Evolutionary conservation across 2,329 filamentous ascomycete species (phyloP).

Genomic region (Alternaria ventricosa): DNA sequence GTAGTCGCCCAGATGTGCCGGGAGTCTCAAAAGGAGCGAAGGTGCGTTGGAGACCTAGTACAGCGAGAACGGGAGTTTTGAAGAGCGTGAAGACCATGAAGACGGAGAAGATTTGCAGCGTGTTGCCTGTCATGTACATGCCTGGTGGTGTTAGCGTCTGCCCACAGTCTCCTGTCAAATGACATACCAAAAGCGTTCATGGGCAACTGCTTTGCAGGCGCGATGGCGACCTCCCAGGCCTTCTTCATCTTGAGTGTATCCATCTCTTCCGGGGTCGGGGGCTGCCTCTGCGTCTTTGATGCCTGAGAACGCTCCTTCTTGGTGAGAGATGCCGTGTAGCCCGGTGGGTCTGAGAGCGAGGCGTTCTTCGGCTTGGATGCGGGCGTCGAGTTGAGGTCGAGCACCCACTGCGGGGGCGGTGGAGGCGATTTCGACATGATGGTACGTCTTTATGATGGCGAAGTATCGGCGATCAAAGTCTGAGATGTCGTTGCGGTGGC

Average conservation of each 20-base stretch:
- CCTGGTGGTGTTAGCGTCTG: constrained; percentile 29
- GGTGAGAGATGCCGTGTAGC: constrained; percentile 67
- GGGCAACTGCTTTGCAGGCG: constrained; percentile 88
- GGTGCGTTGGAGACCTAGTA: constrained; percentile 82
- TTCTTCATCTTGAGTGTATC: constrained; percentile 98
- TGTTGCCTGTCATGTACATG: constrained; percentile 99
- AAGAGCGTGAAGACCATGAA: constrained; percentile 99
- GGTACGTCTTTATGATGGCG: neutral
- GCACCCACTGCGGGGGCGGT: constrained; percentile 78
- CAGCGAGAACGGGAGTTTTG: constrained; percentile 89
- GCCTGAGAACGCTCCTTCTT: constrained; percentile 48
- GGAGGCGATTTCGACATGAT: constrained; percentile 38
- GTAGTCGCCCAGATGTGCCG: constrained; percentile 72
- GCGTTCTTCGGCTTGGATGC: constrained; percentile 68
- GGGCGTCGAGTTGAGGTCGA: constrained; percentile 76
- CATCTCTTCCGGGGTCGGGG: constrained; percentile 82
- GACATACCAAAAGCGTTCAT: constrained; percentile 89
- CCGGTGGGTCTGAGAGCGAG: constrained; percentile 82
- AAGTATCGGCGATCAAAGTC: neutral
- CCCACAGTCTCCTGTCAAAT: neutral
- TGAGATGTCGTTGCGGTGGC: neutral
- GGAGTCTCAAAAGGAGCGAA: constrained; percentile 91
- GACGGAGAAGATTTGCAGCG: constrained; percentile 97
- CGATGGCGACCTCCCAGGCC: constrained; percentile 95
- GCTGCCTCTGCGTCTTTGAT: constrained; percentile 61